Evolutionary conservation across 805 yeast species (phyloP), one percentile per base, ranked within the genome.

Genomic region (Wickerhamomyces chambardii): DNA sequence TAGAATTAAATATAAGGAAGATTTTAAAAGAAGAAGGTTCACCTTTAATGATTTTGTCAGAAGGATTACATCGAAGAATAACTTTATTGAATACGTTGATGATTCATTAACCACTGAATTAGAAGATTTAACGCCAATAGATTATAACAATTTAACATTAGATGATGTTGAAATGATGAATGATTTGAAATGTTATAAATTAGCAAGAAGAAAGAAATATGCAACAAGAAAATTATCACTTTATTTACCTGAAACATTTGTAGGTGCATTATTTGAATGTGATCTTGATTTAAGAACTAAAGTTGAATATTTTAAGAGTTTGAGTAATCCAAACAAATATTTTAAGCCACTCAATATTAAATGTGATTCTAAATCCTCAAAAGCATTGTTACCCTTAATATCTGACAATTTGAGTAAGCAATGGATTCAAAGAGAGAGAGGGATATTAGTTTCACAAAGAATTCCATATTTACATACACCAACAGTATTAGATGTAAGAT

Each of bases 201-300:
- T 78, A 37, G 83, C 73, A 53, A 64, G 87, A 44, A 61, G 78
- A 29, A 66, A 68, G 42, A 66, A 69, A 42, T 78, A 70, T 45
- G 71, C 73, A 0, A 51, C 50, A 11, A 58, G 75, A 33, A 53
- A 64, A 21, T 34, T 66, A 10, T 63, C 70, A 2, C 47, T 75
- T 6, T 76, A 64, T 46, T 56, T 72, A 14, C 84, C 86, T 0
- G 59, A 65, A 15, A 66, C 75, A 1, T 71, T 73, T 56, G 71
- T 82, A 3, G 90, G 89, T 6, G 86, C 77, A 0, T 44, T 81
- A 2, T 82, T 67, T 51, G 64, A 65, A 36, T 75, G 83, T 45
- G 55, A 64, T 11, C 38, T 68, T 1, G 46, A 64, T 2, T 38
- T 47, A 15, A 54, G 47, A 2, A 43, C 42, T 5, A 64, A 59